Evolutionary conservation across 768 basidiomycete genomes (phyloP), one percentile per base, ranked within the genome.

Genomic region (Pleurotus djamor): DNA sequence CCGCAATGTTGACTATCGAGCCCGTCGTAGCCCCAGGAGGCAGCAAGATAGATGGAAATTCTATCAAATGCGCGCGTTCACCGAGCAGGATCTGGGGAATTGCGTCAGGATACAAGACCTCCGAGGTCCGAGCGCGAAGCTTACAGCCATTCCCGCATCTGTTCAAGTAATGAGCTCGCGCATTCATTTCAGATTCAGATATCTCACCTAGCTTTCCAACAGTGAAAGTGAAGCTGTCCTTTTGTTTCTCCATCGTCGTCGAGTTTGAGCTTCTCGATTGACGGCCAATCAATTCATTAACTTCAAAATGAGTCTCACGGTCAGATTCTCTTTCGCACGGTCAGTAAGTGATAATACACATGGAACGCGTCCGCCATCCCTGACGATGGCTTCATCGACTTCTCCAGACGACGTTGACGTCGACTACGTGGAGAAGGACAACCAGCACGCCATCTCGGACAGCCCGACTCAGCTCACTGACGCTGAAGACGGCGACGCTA

Each of bases 1-100:
- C 96, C 2, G 95, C 87, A 72, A 98, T 98, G 70, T 94, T 97
- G 65, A 99, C 93, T 64, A 99, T 98, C 16, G 94, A 97, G 4
- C 97, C 97, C 0, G 96, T 86, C 7, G 90, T 87, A 1, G 94
- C 88, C 12, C 96, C 96, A 0, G 95, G 92, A 0, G 97, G 97
- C 5, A 98, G 79, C 1, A 98, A 83, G 41, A 99, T 81, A 0
- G 97, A 98, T 1, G 97, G 97, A 72, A 98, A 99, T 73, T 99
- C 96, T 66, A 99, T 96, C 37, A 98, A 82, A 68, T 98, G 96
- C 14, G 96, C 96, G 45, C 94, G 85, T 71, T 93, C 94, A 13
- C 96, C 95, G 12, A 98, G 82, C 1, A 96, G 83, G 64, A 97
- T 96, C 94, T 94, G 70, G 38, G 41, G 28, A 44, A 56, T 41